Evolutionary conservation across 192 early-diverging fungal species (phyloP).

Genomic region (Podila epigama): DNA sequence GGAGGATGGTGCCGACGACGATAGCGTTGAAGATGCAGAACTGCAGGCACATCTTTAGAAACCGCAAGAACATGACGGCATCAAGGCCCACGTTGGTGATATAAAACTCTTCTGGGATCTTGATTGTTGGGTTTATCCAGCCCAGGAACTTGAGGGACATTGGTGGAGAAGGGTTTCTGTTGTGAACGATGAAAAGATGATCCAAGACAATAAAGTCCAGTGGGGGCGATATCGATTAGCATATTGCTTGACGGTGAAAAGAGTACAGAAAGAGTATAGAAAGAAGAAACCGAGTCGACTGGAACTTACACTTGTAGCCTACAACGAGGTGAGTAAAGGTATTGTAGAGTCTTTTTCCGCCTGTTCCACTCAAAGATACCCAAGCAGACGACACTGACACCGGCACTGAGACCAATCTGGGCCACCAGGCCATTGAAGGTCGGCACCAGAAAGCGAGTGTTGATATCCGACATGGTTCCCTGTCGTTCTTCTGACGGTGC

Average conservation of each 20-base stretch:
- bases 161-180: conserved; percentile 59
- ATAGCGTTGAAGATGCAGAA: conserved; percentile 55
- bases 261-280: neutral
- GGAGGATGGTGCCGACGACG: conserved; percentile 51
- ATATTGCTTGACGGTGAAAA: too few relatives aligned
- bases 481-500: neutral
- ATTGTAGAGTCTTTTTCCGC: conserved; percentile 55
- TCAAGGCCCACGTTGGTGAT: conserved; percentile 64
- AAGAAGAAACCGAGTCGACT: neutral
- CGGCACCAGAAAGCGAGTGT: conserved; percentile 39
- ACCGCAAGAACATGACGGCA: conserved; percentile 68
- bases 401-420: conserved; percentile 57
- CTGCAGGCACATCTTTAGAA: conserved; percentile 64
- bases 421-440: conserved; percentile 60
- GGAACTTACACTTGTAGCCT: conserved; percentile 50
- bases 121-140: conserved; percentile 56
- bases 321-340: conserved; percentile 57
- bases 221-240: neutral
- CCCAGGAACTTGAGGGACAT: conserved; percentile 55
- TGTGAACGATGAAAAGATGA: conserved; percentile 3
- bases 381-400: conserved; percentile 54
- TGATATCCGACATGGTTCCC: conserved; percentile 34
- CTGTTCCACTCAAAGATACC: conserved; percentile 60
- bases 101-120: conserved; percentile 59
- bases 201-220: neutral